Evolutionary conservation across 768 basidiomycete genomes (phyloP), one percentile per base, ranked within the genome.

Genomic region (Myochromella boudieri): DNA sequence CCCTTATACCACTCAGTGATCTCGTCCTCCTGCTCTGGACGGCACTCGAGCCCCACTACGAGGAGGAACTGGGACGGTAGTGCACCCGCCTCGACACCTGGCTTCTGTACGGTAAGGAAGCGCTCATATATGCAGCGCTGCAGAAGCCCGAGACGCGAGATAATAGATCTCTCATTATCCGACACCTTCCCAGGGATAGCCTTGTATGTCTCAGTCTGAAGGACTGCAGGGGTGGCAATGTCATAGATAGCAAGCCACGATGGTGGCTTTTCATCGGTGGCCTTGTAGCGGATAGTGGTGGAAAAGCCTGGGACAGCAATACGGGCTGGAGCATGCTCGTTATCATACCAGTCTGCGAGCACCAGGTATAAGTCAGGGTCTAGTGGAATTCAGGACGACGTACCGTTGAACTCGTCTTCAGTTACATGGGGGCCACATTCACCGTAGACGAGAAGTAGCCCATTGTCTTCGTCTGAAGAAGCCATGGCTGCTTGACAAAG

Each of bases 221-320:
- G 43, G 32, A 57, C 56, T 3, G 60, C 57, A 4, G 60, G 53
- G 12, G 53, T 51, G n/a, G 53, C 42, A 9, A 60, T 21, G 45
- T 67, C 67, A 45, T 67, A 69, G 7, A 67, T 43, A 3, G 66
- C 63, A 1, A 67, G 52, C 59, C 60, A 67, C 3, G 57, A 52
- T 3, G 68, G 68, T 26, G 57, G 37, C 39, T 54, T 46, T 2
- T 41, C 46, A 40, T 65, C 67, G 9, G 41, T 42, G 6, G 60
- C 55, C 48, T 61, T 60, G 51, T 65, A 69, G 20, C 67, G 62
- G 6, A 52, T 47, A 15, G 65, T 61, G 4, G 57, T 56, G 29
- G 40, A 53, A 33, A 68, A 56, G 4, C 60, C 59, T 7, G 66
- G 57, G 4, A 67, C 48, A 3, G 59, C 58, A 9, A 67, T 38